Percentiles rank a stretch among this genome's conserved stretches.
Evolutionary conservation across 2,329 filamentous ascomycete species (phyloP).

Genomic region (Ascochyta pisi): DNA sequence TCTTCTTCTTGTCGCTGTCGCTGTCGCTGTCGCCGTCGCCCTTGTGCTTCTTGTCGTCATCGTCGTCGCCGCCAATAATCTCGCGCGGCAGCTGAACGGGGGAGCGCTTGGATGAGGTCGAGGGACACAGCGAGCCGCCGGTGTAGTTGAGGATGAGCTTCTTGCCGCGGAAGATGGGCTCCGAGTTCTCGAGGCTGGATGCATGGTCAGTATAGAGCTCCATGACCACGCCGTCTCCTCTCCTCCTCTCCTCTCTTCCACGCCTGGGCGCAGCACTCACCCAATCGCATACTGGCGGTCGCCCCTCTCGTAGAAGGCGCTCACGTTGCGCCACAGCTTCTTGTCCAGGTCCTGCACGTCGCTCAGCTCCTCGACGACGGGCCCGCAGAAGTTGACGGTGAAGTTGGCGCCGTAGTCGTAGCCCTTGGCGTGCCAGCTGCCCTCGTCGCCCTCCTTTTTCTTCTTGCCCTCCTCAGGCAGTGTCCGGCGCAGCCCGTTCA

Average conservation of each 20-base stretch:
- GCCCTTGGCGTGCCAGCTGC: constrained; percentile 70
- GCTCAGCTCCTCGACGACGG: constrained; percentile 71
- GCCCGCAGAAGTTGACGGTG: constrained; percentile 80
- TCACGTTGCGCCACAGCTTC: constrained; percentile 72
- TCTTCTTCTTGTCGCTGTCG: constrained; percentile 43
- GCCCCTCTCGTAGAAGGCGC: constrained; percentile 74
- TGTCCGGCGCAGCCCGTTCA: constrained; percentile 63
- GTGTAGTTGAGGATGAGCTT: constrained; percentile 65
- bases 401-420: constrained; percentile 84
- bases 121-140: constrained; percentile 56
- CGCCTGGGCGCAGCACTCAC: constrained; percentile 54
- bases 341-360: constrained; percentile 70
- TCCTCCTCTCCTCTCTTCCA: not conserved
- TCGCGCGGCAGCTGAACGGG: constrained; percentile 39
- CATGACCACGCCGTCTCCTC: not conserved
- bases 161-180: constrained; percentile 67
- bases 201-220: constrained; percentile 22
- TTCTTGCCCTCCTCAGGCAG: constrained; percentile 54
- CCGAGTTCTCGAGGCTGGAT: constrained; percentile 61
- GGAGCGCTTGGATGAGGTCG: constrained; percentile 34
- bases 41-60: constrained; percentile 51
- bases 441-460: constrained; percentile 62
- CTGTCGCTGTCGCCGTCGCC: constrained; percentile 35
- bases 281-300: constrained; percentile 77
- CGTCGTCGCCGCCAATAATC: constrained; percentile 52